Evolutionary conservation across 2,329 filamentous ascomycete species (phyloP).

Genomic region (Fusarium poae): DNA sequence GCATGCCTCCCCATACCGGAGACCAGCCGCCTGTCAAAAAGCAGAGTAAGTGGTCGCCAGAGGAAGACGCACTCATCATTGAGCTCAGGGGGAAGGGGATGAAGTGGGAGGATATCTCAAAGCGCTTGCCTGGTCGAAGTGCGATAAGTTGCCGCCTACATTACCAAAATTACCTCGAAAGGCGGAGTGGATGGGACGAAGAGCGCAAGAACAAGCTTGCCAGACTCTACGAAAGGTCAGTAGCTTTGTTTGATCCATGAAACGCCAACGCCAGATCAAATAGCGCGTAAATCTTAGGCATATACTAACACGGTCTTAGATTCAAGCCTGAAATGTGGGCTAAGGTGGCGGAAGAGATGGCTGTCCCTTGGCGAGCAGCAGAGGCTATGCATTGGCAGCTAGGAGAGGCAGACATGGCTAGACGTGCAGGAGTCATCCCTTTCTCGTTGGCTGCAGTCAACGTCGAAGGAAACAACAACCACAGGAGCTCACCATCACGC

Average conservation of each 20-base stretch:
- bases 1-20: constrained; percentile 61
- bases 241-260: not conserved
- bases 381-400: constrained; percentile 99
- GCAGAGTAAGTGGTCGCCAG: constrained; percentile 95
- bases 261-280: not conserved
- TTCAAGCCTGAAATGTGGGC: constrained; percentile 99
- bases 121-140: constrained; percentile 88
- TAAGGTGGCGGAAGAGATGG: constrained; percentile 94
- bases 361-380: constrained; percentile 92
- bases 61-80: constrained; percentile 94
- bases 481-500: constrained; percentile 56
- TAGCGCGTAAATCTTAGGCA: not conserved
- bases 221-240: constrained; percentile 90
- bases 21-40: constrained; percentile 87
- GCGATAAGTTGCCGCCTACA: constrained; percentile 94
- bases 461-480: constrained; percentile 58
- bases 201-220: constrained; percentile 98
- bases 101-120: constrained; percentile 99
- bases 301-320: constrained; percentile 62
- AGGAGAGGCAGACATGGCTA: constrained; percentile 93
- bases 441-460: constrained; percentile 77
- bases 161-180: constrained; percentile 97
- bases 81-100: constrained; percentile 89
- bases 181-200: constrained; percentile 94
- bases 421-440: constrained; percentile 87